phyloP scores from a whole-genome alignment of 2,329 filamentous ascomycete genomes.

The Thelonectria olida region DNA sequence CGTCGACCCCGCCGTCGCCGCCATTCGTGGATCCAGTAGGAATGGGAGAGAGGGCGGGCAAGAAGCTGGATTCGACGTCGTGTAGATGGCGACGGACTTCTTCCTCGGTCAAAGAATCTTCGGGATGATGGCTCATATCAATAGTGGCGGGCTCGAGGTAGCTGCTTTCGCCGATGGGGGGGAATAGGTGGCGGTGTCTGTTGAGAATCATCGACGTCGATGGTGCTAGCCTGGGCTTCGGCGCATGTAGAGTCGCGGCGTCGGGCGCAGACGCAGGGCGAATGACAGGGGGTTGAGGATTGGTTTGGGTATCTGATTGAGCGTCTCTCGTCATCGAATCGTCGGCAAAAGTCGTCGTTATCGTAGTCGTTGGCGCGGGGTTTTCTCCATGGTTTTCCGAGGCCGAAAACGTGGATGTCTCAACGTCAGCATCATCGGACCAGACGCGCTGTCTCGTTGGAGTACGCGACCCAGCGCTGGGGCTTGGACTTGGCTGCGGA shows the following conservation, averaged over 20 bases:
- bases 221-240: constrained; percentile 5
- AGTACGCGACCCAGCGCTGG: constrained; percentile 35
- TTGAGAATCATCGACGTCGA: constrained; percentile 19
- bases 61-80: constrained; percentile 73
- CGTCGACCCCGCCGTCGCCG: constrained; percentile 53
- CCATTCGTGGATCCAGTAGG: constrained; percentile 53
- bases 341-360: constrained; percentile 19
- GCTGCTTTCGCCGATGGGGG: constrained; percentile 48
- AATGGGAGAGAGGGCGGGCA: constrained; percentile 66
- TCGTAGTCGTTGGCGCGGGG: constrained; percentile 18
- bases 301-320: constrained; percentile 5
- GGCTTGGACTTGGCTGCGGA: constrained; percentile 25
- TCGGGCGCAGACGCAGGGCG: constrained; percentile 10
- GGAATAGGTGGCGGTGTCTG: constrained; percentile 21
- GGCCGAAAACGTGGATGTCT: constrained; percentile 30
- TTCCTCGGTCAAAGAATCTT: constrained; percentile 63
- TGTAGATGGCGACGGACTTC: constrained; percentile 65
- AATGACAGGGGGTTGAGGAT: constrained; percentile 1
- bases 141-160: constrained; percentile 53
- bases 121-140: constrained; percentile 44
- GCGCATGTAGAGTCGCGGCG: constrained; percentile 5
- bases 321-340: constrained; percentile 30
- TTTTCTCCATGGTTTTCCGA: constrained; percentile 7
- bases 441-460: constrained; percentile 40
- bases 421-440: constrained; percentile 22